Base-by-base conservation (phyloP, 108 stramenopile species). In the Fragilaria crotonensis region DNA sequence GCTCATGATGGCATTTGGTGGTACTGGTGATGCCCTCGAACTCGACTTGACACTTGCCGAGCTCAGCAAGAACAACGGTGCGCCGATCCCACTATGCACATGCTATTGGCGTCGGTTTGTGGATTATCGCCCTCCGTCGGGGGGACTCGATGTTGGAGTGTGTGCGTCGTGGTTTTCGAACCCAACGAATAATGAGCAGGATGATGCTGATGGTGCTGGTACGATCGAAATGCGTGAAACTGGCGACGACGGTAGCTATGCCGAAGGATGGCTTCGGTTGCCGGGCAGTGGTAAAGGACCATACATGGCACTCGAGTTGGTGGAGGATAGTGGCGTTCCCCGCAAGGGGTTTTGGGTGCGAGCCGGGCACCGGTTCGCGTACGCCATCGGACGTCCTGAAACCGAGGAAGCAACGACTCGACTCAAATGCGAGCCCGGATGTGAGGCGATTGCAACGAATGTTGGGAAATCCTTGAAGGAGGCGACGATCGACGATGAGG, bases 231-330 rank as follows among this genome's bases (percentile, higher is more conserved):
- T 77, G 29, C 59, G 76, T 22, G 76, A 77, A 48, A 72, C 76
- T 0, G 76, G 76, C 4, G 56, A 60, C 30, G 76, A 77, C 52
- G 76, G 41, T 3, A 72, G 71, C 51, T 77, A 77, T 53, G 76
- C 76, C 26, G 76, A 77, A 72, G 67, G 63, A 32, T 77, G 76
- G 76, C 52, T 45, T 64, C 67, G 76, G 2, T 57, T 72, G 41
- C 47, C 59, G 1, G 52, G 51, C 28, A 69, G 67, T 14, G 25
- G 54, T 5, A 11, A 46, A 1, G 67, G 67, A 30, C 76, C 76
- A 4, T 72, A 48, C 36, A 59, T 67, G 54, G 76, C 76, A 5
- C 33, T 67, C 19, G 41, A 65, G 49, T 47, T 77, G 1, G 11
- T 72, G 26, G 27, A 59, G 3, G 76, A 77, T 54, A 52, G 60